phyloP scores from a whole-genome alignment of 2,329 filamentous ascomycete species.

The Chalaropsis ovoidea region DNA sequence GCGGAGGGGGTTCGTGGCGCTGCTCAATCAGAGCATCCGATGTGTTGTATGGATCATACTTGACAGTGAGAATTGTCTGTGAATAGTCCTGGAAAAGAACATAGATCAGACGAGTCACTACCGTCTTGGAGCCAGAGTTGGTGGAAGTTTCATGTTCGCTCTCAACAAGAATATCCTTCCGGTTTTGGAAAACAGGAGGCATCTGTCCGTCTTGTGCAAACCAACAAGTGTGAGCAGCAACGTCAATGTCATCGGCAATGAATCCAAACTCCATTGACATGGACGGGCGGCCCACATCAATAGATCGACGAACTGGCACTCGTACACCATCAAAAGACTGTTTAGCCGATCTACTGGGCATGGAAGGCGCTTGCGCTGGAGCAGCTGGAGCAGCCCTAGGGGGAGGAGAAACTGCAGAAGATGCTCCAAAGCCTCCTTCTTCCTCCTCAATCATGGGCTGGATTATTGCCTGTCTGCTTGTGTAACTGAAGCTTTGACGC shows the following conservation, averaged over 20 bases:
- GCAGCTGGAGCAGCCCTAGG: conserved; percentile 30
- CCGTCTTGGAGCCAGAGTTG: conserved; percentile 58
- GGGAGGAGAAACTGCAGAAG: conserved; percentile 15
- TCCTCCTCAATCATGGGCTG: conserved; percentile 40
- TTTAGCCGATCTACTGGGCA: conserved; percentile 34
- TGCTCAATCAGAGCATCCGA: conserved; percentile 69
- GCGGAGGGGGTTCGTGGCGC: conserved; percentile 73
- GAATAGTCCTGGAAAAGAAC: conserved; percentile 95
- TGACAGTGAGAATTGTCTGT: conserved; percentile 76
- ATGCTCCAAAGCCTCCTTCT: conserved; percentile 37
- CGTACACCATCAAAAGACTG: conserved; percentile 54
- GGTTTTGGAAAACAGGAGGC: conserved; percentile 70
- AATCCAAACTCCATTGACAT: conserved; percentile 62
- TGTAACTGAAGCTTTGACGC: conserved; percentile 24
- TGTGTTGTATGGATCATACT: conserved; percentile 65
- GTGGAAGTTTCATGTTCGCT: conserved; percentile 64
- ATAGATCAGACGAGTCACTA: conserved; percentile 69
- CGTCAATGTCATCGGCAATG: conserved; percentile 79
- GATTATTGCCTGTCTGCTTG: conserved; percentile 28
- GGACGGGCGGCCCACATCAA: conserved; percentile 65
- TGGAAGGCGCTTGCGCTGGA: conserved; percentile 24
- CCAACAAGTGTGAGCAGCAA: conserved; percentile 66
- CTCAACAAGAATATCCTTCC: conserved; percentile 75
- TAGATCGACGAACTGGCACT: conserved; percentile 49
- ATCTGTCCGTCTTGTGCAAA: conserved; percentile 73